Evolutionary conservation across 2,329 filamentous ascomycete species (phyloP).

Genomic region (Cryphonectria carpinicola): DNA sequence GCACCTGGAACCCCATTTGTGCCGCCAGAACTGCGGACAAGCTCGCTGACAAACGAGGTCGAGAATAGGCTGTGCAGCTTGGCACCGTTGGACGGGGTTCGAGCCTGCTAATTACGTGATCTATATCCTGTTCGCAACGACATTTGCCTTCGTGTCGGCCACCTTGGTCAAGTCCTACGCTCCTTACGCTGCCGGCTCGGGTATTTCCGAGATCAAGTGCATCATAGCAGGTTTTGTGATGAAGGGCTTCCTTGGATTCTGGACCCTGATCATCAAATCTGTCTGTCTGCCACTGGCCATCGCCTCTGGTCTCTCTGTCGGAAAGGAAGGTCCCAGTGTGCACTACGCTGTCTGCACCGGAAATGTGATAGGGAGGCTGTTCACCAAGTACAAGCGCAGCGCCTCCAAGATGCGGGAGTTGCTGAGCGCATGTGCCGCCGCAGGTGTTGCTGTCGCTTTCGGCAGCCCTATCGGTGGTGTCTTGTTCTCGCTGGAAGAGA

Average conservation of each 20-base stretch:
- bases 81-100: conserved; percentile 86
- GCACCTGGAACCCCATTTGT: background rate
- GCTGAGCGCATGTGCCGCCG: conserved; percentile 89
- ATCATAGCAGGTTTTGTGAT: conserved; percentile 99
- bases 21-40: background rate
- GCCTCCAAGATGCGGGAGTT: conserved; percentile 96
- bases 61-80: conserved; percentile 77
- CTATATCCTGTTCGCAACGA: conserved; percentile 83
- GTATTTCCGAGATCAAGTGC: conserved; percentile 98
- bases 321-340: conserved; percentile 97
- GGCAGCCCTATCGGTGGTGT: conserved; percentile 97
- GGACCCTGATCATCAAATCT: conserved; percentile 93
- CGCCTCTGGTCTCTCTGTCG: conserved; percentile 89
- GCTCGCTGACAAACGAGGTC: background rate
- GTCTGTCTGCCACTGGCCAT: conserved; percentile 89
- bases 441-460: conserved; percentile 94
- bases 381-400: conserved; percentile 88
- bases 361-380: conserved; percentile 92
- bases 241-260: conserved; percentile 94
- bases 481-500: conserved; percentile 95
- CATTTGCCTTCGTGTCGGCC: conserved; percentile 83
- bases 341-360: conserved; percentile 98
- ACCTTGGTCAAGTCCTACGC: conserved; percentile 88
- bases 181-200: conserved; percentile 93
- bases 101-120: conserved; percentile 80